Evolutionary conservation across 2,329 filamentous ascomycete genomes (phyloP).

Genomic region (Alternaria infectoria): DNA sequence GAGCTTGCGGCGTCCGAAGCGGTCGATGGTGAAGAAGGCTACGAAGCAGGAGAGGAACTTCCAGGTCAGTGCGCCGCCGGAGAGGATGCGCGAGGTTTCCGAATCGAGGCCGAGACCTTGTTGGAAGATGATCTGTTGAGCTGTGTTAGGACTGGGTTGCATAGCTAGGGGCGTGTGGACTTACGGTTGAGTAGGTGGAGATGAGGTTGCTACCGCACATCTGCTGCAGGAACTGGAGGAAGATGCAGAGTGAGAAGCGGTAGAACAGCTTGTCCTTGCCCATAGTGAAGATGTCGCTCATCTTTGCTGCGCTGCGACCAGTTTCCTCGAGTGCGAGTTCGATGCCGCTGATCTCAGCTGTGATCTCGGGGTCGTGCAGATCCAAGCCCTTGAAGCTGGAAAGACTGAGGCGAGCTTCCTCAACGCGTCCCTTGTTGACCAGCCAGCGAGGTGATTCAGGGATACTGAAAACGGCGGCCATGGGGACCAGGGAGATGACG

Average conservation of each 20-base stretch:
- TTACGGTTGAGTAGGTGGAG: slow-evolving; percentile 55
- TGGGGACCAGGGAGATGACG: slow-evolving; percentile 60
- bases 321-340: slow-evolving; percentile 59
- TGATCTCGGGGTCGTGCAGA: slow-evolving; percentile 59
- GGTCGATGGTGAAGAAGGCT: slow-evolving; percentile 74
- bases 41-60: slow-evolving; percentile 65
- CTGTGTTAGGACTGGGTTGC: background rate
- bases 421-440: slow-evolving; percentile 68
- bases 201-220: slow-evolving; percentile 59
- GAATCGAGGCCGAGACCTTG: slow-evolving; percentile 52
- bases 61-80: slow-evolving; percentile 65
- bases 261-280: slow-evolving; percentile 71
- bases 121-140: slow-evolving; percentile 49
- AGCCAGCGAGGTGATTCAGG: slow-evolving; percentile 75
- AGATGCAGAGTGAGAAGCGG: slow-evolving; percentile 58
- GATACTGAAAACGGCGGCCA: slow-evolving; percentile 68
- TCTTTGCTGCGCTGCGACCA: slow-evolving; percentile 67
- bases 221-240: slow-evolving; percentile 60
- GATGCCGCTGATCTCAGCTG: slow-evolving; percentile 67
- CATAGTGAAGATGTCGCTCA: slow-evolving; percentile 56
- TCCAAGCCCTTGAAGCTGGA: slow-evolving; percentile 50
- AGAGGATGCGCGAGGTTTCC: slow-evolving; percentile 64
- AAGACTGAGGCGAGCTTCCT: slow-evolving; percentile 64
- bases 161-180: slow-evolving; percentile 51
- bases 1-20: slow-evolving; percentile 67